Evolutionary conservation across 1,139 yeast species (phyloP).

Genomic region (Debaryomyces fabryi): DNA sequence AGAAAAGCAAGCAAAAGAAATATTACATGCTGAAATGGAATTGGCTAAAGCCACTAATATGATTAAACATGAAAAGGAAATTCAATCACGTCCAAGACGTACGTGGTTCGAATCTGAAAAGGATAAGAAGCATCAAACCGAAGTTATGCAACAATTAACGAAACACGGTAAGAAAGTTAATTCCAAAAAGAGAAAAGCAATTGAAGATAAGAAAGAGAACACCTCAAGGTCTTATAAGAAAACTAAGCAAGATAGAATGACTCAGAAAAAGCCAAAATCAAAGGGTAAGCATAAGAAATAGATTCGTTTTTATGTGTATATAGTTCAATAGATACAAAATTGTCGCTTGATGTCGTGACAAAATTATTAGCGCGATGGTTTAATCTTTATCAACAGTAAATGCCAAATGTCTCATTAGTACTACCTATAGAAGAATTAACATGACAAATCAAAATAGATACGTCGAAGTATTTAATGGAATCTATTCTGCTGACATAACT

Average conservation of each 20-base stretch:
- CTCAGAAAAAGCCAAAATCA: slow-evolving; percentile 15
- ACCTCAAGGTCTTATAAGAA: slow-evolving; percentile 64
- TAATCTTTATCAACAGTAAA: not conserved
- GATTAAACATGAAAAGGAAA: slow-evolving; percentile 78
- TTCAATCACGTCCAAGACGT: slow-evolving; percentile 86
- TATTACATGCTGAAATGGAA: slow-evolving; percentile 89
- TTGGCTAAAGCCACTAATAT: slow-evolving; percentile 81
- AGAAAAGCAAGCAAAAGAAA: slow-evolving; percentile 86
- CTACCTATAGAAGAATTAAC: not conserved
- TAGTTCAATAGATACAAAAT: not conserved
- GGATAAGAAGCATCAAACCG: slow-evolving; percentile 59
- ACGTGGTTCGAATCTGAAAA: slow-evolving; percentile 91
- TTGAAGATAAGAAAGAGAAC: slow-evolving; percentile 51
- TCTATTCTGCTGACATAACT: slow-evolving; percentile 31
- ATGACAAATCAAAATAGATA: slow-evolving; percentile 25
- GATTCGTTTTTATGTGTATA: not conserved
- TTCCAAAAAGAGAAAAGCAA: slow-evolving; percentile 63
- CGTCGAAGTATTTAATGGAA: slow-evolving; percentile 28
- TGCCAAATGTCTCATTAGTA: not conserved
- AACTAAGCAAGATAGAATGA: slow-evolving; percentile 63
- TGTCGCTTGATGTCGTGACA: slow-evolving; percentile 1
- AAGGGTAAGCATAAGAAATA: slow-evolving; percentile 6
- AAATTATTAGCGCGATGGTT: not conserved
- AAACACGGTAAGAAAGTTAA: slow-evolving; percentile 49
- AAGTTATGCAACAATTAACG: slow-evolving; percentile 48